Percentiles rank a stretch among this genome's conserved stretches.
Conservation (phyloP, 305 asterid species). For the Solanum hybrid region DNA sequence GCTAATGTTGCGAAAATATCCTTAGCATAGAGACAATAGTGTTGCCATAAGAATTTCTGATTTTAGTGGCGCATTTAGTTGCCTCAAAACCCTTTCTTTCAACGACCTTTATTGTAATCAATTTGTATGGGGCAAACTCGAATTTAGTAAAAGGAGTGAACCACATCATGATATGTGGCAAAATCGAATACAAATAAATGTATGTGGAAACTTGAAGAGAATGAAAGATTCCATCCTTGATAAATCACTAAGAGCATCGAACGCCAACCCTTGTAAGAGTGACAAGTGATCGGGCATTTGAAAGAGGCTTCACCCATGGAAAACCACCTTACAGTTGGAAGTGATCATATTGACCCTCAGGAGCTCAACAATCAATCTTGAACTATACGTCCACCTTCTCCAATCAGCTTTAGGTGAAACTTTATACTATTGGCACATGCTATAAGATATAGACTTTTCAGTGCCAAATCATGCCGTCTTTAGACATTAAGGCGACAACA, state of each 20-base stretch:
- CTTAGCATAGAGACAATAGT: not conserved
- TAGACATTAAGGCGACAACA: not conserved
- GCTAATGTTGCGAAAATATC: not conserved
- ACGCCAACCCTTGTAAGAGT: not conserved
- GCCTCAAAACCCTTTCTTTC: not conserved
- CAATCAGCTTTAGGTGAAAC: not conserved
- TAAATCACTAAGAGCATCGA: not conserved
- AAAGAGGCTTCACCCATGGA: not conserved
- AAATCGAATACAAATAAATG: not conserved
- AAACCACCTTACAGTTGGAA: not conserved
- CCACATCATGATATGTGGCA: not conserved
- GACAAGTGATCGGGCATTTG: not conserved
- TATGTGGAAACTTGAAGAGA: not conserved
- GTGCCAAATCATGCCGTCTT: not conserved
- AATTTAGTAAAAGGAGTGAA: not conserved
- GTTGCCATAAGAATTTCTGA: not conserved
- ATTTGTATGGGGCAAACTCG: not conserved
- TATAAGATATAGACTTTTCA: not conserved
- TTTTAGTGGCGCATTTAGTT: not conserved
- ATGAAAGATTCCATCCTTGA: not conserved
- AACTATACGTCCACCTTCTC: not conserved
- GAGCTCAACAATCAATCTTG: not conserved
- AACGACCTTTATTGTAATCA: too few species aligned
- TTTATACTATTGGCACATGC: not conserved
- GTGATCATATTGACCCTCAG: not conserved